Percentiles rank a stretch among this genome's conserved stretches.
phyloP scores from a whole-genome alignment of 2,329 filamentous ascomycete genomes.

The Didymella sp. region DNA sequence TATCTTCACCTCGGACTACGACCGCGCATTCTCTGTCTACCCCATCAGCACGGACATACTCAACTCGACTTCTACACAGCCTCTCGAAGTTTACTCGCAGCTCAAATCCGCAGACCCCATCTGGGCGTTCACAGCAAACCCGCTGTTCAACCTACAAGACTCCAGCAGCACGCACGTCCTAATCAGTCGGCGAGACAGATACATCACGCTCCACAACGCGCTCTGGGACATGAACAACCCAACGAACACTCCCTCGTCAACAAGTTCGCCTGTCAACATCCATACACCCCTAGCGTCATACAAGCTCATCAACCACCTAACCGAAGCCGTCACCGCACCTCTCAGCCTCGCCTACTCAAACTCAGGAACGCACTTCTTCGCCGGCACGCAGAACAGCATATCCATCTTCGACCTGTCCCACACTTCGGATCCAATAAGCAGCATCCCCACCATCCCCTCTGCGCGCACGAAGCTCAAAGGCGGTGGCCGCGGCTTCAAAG shows the following conservation, averaged over 20 bases:
- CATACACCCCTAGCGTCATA: constrained; percentile 57
- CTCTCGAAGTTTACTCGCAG: constrained; percentile 56
- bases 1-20: constrained; percentile 61
- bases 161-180: constrained; percentile 59
- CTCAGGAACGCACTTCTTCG: constrained; percentile 61
- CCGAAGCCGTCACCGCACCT: constrained; percentile 63
- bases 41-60: constrained; percentile 26
- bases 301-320: constrained; percentile 61
- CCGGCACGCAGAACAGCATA: constrained; percentile 62
- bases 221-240: constrained; percentile 50
- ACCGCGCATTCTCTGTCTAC: constrained; percentile 63
- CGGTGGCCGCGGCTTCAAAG: constrained; percentile 61
- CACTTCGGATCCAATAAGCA: constrained; percentile 54
- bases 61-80: constrained; percentile 7
- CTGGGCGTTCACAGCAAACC: constrained; percentile 62
- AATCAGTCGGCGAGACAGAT: constrained; percentile 60
- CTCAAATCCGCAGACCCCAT: constrained; percentile 58
- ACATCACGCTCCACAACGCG: constrained; percentile 64
- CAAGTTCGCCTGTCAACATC: constrained; percentile 29
- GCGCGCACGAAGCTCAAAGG: constrained; percentile 54
- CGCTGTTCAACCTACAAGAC: constrained; percentile 61
- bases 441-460: constrained; percentile 55
- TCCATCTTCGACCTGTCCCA: constrained; percentile 63
- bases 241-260: neutral
- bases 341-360: constrained; percentile 62